Conservation (phyloP, 2,329 filamentous ascomycete genomes). For the Graphilbum fragrans region DNA sequence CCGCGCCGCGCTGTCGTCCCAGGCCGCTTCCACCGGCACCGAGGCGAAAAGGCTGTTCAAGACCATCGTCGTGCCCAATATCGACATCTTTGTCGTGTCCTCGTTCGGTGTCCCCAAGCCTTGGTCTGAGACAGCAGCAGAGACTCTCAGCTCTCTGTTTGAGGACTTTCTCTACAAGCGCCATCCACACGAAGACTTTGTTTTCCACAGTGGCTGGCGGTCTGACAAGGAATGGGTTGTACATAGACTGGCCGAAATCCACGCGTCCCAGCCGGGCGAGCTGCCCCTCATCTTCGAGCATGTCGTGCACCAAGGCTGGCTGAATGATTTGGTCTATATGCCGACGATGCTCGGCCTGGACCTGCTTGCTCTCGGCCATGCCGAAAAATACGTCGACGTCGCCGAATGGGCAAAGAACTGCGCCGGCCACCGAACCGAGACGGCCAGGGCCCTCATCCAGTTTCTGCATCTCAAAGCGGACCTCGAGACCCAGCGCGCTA, state of each 20-base stretch:
- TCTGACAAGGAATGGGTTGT: constrained; percentile 83
- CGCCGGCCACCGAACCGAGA: constrained; percentile 51
- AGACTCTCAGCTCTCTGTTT: constrained; percentile 67
- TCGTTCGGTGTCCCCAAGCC: constrained; percentile 67
- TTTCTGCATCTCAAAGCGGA: constrained; percentile 79
- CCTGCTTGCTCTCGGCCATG: constrained; percentile 73
- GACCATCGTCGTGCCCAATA: constrained; percentile 57
- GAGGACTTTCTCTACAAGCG: constrained; percentile 73
- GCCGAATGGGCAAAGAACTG: constrained; percentile 68
- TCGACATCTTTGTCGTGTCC: constrained; percentile 68
- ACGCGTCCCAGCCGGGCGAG: constrained; percentile 56
- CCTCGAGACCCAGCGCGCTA: constrained; percentile 62
- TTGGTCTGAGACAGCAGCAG: constrained; percentile 62
- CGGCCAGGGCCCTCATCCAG: constrained; percentile 60
- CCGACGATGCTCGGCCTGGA: constrained; percentile 80
- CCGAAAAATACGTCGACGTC: constrained; percentile 67
- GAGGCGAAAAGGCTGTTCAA: constrained; percentile 56
- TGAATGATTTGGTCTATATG: constrained; percentile 66
- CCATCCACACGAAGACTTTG: constrained; percentile 70
- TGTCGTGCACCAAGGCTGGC: constrained; percentile 70
- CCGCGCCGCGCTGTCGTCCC: constrained; percentile 49
- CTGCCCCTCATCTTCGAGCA: constrained; percentile 65
- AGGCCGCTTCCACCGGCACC: constrained; percentile 47
- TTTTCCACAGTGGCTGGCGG: constrained; percentile 82
- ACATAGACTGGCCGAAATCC: constrained; percentile 63